Conservation (phyloP, 108 stramenopile species). For the Pinguiococcus pyrenoidosus region DNA sequence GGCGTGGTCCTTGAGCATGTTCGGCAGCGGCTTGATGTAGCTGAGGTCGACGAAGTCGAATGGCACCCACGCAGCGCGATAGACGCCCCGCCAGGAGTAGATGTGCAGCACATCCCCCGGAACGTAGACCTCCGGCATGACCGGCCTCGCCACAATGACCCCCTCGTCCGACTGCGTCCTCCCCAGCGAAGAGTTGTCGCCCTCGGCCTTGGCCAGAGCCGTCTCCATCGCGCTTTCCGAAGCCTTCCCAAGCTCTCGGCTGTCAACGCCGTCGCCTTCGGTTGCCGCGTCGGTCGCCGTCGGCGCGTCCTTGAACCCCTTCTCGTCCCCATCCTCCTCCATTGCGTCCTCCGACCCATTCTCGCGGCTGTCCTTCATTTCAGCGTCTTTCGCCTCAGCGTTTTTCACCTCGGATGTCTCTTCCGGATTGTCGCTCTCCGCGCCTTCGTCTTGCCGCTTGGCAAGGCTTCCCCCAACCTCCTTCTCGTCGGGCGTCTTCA, state of each 20-base stretch:
- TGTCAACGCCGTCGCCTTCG: too few relatives aligned
- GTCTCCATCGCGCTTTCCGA: too few relatives aligned
- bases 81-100: constrained; percentile 69
- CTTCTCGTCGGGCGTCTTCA: neutral
- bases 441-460: neutral
- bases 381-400: neutral
- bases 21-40: constrained; percentile 59
- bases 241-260: too few relatives aligned
- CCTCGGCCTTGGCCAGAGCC: too few relatives aligned
- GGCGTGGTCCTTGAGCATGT: constrained; percentile 75
- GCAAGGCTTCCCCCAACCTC: neutral
- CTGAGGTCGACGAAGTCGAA: constrained; percentile 57
- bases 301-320: constrained; percentile 6
- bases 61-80: constrained; percentile 63
- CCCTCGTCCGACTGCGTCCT: too few relatives aligned
- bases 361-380: neutral
- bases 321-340: constrained; percentile 1
- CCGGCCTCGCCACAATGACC: constrained; percentile 65
- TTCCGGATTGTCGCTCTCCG: neutral
- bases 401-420: neutral
- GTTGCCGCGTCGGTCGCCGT: too few relatives aligned
- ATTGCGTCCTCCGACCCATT: neutral
- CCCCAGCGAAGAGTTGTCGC: too few relatives aligned
- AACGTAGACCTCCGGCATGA: constrained; percentile 71
- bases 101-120: constrained; percentile 83